Conservation (phyloP, 2,329 filamentous ascomycete species). For the Plectosphaerella plurivora region DNA sequence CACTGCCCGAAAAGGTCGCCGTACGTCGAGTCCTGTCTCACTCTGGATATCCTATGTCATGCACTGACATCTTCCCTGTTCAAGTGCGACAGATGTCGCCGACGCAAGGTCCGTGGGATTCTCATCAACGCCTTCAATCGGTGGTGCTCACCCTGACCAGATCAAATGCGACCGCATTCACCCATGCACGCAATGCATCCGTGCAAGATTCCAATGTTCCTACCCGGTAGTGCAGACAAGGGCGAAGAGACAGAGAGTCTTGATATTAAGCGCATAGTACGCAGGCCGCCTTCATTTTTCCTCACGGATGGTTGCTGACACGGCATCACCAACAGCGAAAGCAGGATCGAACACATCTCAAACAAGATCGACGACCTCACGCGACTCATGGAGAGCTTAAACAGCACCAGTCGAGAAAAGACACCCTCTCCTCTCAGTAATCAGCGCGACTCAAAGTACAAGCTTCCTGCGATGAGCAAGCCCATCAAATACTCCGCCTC, state of each 20-base stretch:
- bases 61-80: background rate
- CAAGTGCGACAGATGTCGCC: slow-evolving; percentile 9
- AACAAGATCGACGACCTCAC: slow-evolving; percentile 6
- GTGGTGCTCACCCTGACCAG: background rate
- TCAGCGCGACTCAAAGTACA: slow-evolving; percentile 3
- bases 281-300: background rate
- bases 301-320: background rate
- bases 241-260: slow-evolving; percentile 3
- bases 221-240: slow-evolving; percentile 4
- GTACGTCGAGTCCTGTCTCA: background rate
- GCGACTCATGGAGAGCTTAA: background rate
- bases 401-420: background rate
- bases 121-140: background rate
- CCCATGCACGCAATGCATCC: slow-evolving; percentile 6
- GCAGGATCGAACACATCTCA: slow-evolving; percentile 4
- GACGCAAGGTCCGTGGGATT: slow-evolving; percentile 2
- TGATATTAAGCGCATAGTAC: slow-evolving; percentile 5
- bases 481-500: slow-evolving; percentile 1
- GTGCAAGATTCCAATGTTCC: slow-evolving; percentile 1
- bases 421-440: background rate
- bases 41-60: background rate
- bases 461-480: background rate
- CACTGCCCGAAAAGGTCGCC: background rate
- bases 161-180: slow-evolving; percentile 5
- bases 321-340: background rate